Percentiles rank a stretch among this genome's conserved stretches.
phyloP scores from a whole-genome alignment of 306 rosid genomes.

The Vigna mungo region DNA sequence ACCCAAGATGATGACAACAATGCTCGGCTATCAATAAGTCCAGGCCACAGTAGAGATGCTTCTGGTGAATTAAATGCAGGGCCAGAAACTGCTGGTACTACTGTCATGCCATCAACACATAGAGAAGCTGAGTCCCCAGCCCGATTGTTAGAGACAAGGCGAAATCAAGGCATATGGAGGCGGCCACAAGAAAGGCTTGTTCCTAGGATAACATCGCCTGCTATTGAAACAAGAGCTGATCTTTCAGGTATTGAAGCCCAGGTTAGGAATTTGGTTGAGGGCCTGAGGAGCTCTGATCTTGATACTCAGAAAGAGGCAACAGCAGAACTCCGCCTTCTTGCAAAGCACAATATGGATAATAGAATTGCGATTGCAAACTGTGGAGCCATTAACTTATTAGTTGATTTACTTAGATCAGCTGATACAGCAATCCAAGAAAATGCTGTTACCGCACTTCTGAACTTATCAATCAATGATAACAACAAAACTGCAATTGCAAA shows the following conservation, averaged over 20 bases:
- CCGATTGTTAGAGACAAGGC: conserved; percentile 60
- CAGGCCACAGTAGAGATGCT: conserved; percentile 73
- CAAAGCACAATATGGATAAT: conserved; percentile 85
- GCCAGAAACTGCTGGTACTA: conserved; percentile 55
- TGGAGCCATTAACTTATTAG: conserved; percentile 83
- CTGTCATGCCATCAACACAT: conserved; percentile 50
- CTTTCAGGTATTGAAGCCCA: conserved; percentile 77
- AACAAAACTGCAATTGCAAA: conserved; percentile 80
- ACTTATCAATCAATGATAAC: conserved; percentile 88
- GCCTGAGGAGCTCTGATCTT: conserved; percentile 66
- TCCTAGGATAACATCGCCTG: conserved; percentile 64
- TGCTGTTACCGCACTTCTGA: conserved; percentile 95
- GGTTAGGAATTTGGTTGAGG: conserved; percentile 78
- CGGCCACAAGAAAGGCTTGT: conserved; percentile 71
- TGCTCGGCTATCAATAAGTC: conserved; percentile 56
- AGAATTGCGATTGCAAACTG: conserved; percentile 88
- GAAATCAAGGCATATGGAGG: conserved; percentile 69
- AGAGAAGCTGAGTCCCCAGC: conserved; percentile 65
- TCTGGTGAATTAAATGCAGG: conserved; percentile 70
- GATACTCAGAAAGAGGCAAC: conserved; percentile 84
- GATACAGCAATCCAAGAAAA: conserved; percentile 83
- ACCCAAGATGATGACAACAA: conserved; percentile 61
- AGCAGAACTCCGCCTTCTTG: conserved; percentile 77
- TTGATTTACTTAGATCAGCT: conserved; percentile 68
- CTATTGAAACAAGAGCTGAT: conserved; percentile 68